Evolutionary conservation across 176 grass and related monocot genomes (phyloP), one percentile per base, ranked within the genome.

Genomic region (Raddia guianensis): DNA sequence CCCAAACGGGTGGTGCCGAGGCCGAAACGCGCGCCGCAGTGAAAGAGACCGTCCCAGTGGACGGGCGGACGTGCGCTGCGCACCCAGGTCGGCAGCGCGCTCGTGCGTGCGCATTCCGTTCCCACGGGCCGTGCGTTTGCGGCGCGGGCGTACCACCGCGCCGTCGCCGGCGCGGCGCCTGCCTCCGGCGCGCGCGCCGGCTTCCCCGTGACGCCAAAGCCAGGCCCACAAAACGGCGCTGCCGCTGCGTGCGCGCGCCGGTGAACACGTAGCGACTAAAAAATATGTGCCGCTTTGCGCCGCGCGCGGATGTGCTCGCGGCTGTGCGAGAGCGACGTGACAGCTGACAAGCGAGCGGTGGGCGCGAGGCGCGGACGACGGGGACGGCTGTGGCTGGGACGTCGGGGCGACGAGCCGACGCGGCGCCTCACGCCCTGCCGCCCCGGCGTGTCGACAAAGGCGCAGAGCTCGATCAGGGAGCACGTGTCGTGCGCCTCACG

Each of bases 71-170:
- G 46, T 6, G 8, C 42, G 45, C 32, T 43, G 53, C 12, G 18
- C 33, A 32, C 64, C 12, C 19, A 40, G 61, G 82, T 78, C 74
- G 83, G 83, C 83, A 63, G 74, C 70, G 5, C 34, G 46, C 37
- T 2, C 73, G 73, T 42, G 64, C 66, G 66, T n/a, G 76, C 49
- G 63, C 64, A 27, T 64, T 49, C 73, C 73, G 66, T 58, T 67
- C 74, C 66, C 86, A 48, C 66, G 16, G 40, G 3, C 19, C 34
- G 52, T 45, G 74, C 42, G 66, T 5, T 61, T 82, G 85, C 79
- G 79, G 85, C 85, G 27, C 27, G 27, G 27, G 27, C 27, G 27
- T 27, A 27, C 27, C 27, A 27, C 27, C 27, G 27, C 0, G 1
- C 27, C 27, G 27, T 0, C 27, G 27, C 27, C 27, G 27, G 27